phyloP scores from a whole-genome alignment of 495 filamentous ascomycete genomes.

The Xanthoparmelia taractica region DNA sequence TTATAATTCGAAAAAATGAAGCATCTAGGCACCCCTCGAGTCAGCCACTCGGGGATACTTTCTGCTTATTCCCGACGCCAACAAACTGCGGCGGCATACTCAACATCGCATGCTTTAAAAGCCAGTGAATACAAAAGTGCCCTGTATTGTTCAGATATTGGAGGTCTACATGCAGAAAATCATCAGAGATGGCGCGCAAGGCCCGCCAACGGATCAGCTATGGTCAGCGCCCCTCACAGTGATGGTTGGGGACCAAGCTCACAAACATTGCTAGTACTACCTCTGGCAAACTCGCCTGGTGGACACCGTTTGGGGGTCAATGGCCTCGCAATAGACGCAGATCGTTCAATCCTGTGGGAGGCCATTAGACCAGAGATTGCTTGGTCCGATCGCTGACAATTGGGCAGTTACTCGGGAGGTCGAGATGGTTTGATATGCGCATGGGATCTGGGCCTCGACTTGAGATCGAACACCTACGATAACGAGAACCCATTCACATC shows the following conservation, averaged over 20 bases:
- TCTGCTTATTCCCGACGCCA: conserved; percentile 11
- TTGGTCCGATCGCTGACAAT: conserved; percentile 17
- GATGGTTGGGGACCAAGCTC: conserved; percentile 9
- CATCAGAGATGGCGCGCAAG: conserved; percentile 34
- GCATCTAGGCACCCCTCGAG: background rate
- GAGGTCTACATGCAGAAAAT: conserved; percentile 8
- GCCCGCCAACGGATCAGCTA: conserved; percentile 44
- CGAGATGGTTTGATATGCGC: conserved; percentile 94
- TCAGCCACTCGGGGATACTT: background rate
- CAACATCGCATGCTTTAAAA: background rate
- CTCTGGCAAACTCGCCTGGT: conserved; percentile 81
- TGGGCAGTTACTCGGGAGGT: conserved; percentile 80
- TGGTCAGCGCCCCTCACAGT: conserved; percentile 41
- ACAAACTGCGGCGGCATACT: conserved; percentile 2
- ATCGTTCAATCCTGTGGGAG: conserved; percentile 78
- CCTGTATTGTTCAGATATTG: background rate
- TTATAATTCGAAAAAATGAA: background rate
- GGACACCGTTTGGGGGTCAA: conserved; percentile 93
- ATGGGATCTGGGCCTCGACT: conserved; percentile 73
- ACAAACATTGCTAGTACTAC: conserved; percentile 58
- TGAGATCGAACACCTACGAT: conserved; percentile 36
- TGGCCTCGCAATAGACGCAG: conserved; percentile 77
- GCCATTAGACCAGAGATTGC: background rate
- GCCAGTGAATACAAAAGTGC: background rate
- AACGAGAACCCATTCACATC: conserved; percentile 28